Evolutionary conservation across 2,329 filamentous ascomycete genomes (phyloP), one percentile per base, ranked within the genome.

Genomic region (Fusarium tanahbumbuense): DNA sequence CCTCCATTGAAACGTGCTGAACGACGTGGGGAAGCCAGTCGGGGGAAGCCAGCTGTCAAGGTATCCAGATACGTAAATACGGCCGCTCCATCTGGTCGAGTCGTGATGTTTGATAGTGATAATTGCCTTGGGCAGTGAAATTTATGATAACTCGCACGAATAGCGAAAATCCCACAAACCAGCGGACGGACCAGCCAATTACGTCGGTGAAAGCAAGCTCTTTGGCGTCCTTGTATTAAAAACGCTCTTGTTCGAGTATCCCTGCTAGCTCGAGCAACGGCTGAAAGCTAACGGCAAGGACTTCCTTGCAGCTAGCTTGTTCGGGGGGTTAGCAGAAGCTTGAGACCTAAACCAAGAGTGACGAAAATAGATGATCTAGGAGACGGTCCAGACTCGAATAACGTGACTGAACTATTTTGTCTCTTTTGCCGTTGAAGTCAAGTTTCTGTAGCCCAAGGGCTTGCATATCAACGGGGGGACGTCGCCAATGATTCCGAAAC

Each of bases 1-100:
- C 76, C 66, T 74, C 76, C 71, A 71, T 77, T 79, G 76, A 79
- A 79, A 79, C 76, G 76, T 75, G 73, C 72, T 75, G 76, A 69
- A 63, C 66, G 46, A 69, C 71, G 70, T 68, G 68, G 52, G 59
- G 64, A 70, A 76, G 75, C 76, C 76, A 75, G 74, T 76, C 70
- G 75, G 73, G 65, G 68, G 64, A 63, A 60, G 75, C 76, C 75
- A 78, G 72, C 72, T 78, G 76, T 77, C 75, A 76, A 75, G 67
- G 67, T 71, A 56, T 69, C 60, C 70, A 61, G 64, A 71, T 60
- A 62, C 55, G 64, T 57, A 71, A 71, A 72, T 63, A 67, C 48
- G 50, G 44, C 30, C 30, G 25, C 44, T 37, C n/a, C n/a, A 70
- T 59, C 69, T 73, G 71, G 66, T 53, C 46, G 45, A 60, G 46